These are phyloP conservation scores for Penicillium bialowiezense DNA, from an alignment of 495 filamentous ascomycete species.

Conservation along the genomic window DNA sequence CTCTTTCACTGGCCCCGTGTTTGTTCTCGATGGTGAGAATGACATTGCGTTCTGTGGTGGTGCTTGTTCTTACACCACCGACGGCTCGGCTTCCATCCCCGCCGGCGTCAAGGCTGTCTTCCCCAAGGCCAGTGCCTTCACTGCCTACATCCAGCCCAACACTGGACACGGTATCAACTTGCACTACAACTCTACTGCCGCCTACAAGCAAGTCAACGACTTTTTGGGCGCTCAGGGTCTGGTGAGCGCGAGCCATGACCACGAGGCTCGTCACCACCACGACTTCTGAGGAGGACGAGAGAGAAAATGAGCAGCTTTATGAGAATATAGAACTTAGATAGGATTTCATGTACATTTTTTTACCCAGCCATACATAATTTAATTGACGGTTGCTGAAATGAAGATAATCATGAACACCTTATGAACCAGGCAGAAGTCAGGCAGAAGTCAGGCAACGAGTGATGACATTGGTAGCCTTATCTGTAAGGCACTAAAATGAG, in stretches of 20 bases:
- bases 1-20: conserved; percentile 46
- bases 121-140: conserved; percentile 39
- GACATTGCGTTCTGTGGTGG: conserved; percentile 54
- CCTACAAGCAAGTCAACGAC: conserved; percentile 26
- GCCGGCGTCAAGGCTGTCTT: conserved; percentile 34
- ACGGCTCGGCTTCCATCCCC: conserved; percentile 35
- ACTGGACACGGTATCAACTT: conserved; percentile 53
- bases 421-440: no score
- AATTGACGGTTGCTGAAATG: no score
- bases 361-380: background rate
- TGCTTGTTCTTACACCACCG: conserved; percentile 42
- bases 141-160: conserved; percentile 43
- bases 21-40: conserved; percentile 44
- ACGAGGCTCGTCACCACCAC: conserved; percentile 1
- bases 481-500: background rate
- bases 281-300: background rate
- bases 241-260: background rate
- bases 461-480: background rate
- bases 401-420: no score
- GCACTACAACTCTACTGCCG: conserved; percentile 46
- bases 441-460: no score
- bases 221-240: conserved; percentile 8
- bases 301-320: background rate
- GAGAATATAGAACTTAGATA: background rate
- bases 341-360: background rate